Evolutionary conservation across 176 grass and related monocot genomes (phyloP).

Genomic region (Oryza meyeriana): DNA sequence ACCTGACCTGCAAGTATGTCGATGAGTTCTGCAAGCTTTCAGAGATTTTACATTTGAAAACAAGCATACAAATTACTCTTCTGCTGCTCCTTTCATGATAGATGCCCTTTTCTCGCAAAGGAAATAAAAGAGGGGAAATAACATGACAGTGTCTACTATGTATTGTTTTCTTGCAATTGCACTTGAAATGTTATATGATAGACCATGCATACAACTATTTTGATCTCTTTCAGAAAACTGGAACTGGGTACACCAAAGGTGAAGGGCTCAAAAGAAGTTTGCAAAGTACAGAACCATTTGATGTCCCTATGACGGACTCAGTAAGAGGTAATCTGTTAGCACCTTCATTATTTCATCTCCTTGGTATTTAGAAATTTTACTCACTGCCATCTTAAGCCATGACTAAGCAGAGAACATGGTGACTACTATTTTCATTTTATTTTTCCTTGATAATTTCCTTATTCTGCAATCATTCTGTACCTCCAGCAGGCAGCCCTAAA

Average conservation of each 20-base stretch:
- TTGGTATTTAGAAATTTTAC: not conserved
- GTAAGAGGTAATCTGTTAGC: slow-evolving; percentile 58
- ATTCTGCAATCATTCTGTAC: slow-evolving; percentile 27
- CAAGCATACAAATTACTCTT: not conserved
- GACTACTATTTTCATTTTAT: slow-evolving; percentile 7
- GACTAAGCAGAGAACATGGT: slow-evolving; percentile 5
- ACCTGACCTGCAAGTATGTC: slow-evolving; percentile 70
- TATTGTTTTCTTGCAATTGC: not conserved
- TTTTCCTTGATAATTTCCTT: slow-evolving; percentile 15
- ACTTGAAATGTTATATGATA: slow-evolving; percentile 20
- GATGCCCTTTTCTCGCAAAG: not conserved
- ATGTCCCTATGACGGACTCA: slow-evolving; percentile 72
- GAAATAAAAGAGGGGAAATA: not conserved
- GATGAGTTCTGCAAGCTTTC: slow-evolving; percentile 18
- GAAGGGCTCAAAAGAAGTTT: slow-evolving; percentile 98
- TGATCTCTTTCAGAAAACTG: slow-evolving; percentile 66
- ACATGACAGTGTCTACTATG: slow-evolving; percentile 17
- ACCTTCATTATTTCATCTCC: not conserved
- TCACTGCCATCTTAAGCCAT: slow-evolving; percentile 17
- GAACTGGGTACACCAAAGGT: slow-evolving; percentile 57
- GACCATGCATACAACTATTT: slow-evolving; percentile 16
- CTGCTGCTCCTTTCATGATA: slow-evolving; percentile 9
- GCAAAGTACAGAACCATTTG: slow-evolving; percentile 74
- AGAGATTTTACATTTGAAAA: slow-evolving; percentile 24
- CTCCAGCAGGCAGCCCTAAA: slow-evolving; percentile 56